Evolutionary conservation across 139 green algal genomes (phyloP).

Genomic region (Coelastrella sp.): DNA sequence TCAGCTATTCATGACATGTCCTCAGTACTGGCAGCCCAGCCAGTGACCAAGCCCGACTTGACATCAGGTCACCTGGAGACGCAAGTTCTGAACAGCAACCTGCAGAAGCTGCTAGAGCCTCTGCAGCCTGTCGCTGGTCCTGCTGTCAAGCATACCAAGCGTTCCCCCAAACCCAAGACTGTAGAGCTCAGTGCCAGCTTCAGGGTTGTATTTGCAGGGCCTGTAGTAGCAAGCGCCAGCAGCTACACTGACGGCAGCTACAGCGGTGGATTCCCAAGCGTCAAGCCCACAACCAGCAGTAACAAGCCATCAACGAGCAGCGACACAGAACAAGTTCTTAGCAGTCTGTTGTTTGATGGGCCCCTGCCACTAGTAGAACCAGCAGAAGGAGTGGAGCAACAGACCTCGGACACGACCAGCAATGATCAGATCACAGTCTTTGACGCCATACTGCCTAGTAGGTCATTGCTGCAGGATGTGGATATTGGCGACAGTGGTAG

Average conservation of each 20-base stretch:
- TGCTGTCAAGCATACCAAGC: not conserved
- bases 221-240: not conserved
- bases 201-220: not conserved
- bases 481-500: not conserved
- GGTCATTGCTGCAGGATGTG: conserved; percentile 5
- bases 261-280: too few species aligned
- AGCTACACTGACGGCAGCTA: not conserved
- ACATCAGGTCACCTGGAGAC: not conserved
- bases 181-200: not conserved
- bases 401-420: not conserved
- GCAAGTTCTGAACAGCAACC: not conserved
- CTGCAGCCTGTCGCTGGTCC: not conserved
- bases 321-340: not conserved
- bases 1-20: not conserved
- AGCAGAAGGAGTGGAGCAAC: not conserved
- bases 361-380: not conserved
- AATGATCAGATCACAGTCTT: not conserved
- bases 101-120: not conserved
- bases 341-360: not conserved
- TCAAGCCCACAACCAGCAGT: too few species aligned
- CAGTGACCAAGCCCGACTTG: not conserved
- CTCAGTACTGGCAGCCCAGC: not conserved
- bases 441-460: not conserved
- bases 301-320: too few species aligned
- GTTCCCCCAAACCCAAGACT: not conserved